Evolutionary conservation across 1,284 basidiomycete species (phyloP), one percentile per base, ranked within the genome.

Genomic region (Clitocybe nebularis): DNA sequence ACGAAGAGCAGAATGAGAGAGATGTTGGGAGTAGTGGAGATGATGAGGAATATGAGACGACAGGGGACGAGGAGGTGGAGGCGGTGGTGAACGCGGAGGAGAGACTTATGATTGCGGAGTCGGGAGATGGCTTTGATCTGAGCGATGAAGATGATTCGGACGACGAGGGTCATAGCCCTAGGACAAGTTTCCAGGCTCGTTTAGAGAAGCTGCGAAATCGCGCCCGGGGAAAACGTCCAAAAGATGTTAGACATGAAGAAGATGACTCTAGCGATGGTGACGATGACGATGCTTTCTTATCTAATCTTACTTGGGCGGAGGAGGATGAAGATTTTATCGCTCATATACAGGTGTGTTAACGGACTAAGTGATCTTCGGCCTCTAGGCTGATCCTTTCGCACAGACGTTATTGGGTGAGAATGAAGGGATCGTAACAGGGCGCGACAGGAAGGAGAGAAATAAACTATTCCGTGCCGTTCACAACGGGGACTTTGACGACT

Each of bases 311-410:
- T 0, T 81, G 79, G 76, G 75, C 73, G 1, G 81, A 84, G 34
- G 58, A 74, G 19, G 81, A 89, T 45, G 82, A 90, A 30, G 75
- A 74, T 26, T 79, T 79, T 50, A 68, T 84, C 35, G 70, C 69
- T n/a, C 55, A 73, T 10, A 74, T 90, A 26, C 62, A 86, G 55
- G 88, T 84, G 50, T 62, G 34, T 45, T 21, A 33, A n/a, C n/a
- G n/a, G n/a, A n/a, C n/a, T n/a, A n/a, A n/a, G n/a, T n/a, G n/a
- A n/a, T n/a, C n/a, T n/a, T n/a, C n/a, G n/a, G n/a, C n/a, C n/a
- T n/a, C n/a, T n/a, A n/a, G n/a, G n/a, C n/a, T n/a, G n/a, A n/a
- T n/a, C n/a, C n/a, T n/a, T n/a, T n/a, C 42, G 30, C 42, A 11
- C 48, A 83, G 76, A 67, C 65, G 3, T 60, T 79, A 2, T 37